Percentiles rank a stretch among this genome's conserved stretches.
Conservation (phyloP, 192 early-diverging fungal species). For the Entomortierella parvispora region DNA sequence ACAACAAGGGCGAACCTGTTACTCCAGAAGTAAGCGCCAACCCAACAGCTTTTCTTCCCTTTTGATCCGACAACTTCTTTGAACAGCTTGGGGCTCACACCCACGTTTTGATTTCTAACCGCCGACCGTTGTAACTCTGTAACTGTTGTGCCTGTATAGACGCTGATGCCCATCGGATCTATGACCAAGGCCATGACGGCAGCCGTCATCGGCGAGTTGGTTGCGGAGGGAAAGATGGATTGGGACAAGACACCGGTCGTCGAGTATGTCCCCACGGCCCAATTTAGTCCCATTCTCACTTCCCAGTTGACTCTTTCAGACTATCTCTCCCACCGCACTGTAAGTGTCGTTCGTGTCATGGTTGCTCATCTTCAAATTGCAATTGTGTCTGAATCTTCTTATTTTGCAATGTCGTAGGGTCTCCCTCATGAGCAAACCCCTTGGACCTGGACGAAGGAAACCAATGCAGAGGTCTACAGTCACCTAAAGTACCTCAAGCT, state of each 20-base stretch:
- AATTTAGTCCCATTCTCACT: constrained; percentile 6
- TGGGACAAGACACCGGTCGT: constrained; percentile 11
- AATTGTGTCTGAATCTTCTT: too few relatives aligned
- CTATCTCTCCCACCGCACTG: constrained; percentile 10
- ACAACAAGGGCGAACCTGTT: constrained; percentile 2
- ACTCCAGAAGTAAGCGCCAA: neutral
- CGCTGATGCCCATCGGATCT: constrained; percentile 4
- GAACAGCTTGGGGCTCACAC: neutral
- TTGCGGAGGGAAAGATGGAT: constrained; percentile 8
- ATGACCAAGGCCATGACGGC: constrained; percentile 19
- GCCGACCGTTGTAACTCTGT: neutral
- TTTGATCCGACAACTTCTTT: too few relatives aligned
- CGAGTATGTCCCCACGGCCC: constrained; percentile 11
- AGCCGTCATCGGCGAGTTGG: constrained; percentile 10
- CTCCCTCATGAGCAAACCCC: neutral
- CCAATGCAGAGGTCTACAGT: constrained; percentile 12
- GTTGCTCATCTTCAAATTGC: neutral
- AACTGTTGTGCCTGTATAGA: neutral
- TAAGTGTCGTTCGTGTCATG: neutral
- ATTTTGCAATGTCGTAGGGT: neutral
- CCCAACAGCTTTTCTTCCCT: too few relatives aligned
- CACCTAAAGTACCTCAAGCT: constrained; percentile 2
- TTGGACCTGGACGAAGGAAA: neutral
- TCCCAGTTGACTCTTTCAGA: constrained; percentile 9
- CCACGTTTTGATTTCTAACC: too few relatives aligned